A percentile compares a stretch with the other conserved stretches of the same genome.
These are phyloP conservation scores for Candida sanyaensis DNA, from an alignment of 1,139 yeast species.

Conservation along the genomic window DNA sequence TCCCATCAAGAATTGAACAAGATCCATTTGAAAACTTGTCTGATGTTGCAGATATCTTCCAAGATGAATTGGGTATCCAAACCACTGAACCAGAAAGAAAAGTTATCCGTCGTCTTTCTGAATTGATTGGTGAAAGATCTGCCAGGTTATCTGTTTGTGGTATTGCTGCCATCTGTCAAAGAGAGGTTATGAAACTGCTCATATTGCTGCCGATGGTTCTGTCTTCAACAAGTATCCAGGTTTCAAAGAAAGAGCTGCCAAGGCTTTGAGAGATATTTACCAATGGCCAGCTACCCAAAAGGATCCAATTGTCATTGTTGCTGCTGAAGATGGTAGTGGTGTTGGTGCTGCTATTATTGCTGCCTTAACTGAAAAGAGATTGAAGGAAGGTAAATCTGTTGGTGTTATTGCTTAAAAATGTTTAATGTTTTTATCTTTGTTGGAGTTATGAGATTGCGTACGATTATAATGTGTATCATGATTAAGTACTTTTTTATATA, in stretches of 20 bases:
- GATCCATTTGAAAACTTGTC: constrained; percentile 87
- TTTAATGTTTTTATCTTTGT: neutral
- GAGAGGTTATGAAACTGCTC: constrained; percentile 75
- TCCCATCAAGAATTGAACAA: constrained; percentile 83
- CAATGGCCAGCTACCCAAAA: constrained; percentile 63
- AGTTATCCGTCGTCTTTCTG: constrained; percentile 80
- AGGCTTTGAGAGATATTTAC: constrained; percentile 86
- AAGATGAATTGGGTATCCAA: constrained; percentile 54
- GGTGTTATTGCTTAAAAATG: constrained; percentile 40
- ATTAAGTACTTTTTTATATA: neutral
- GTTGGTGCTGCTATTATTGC: constrained; percentile 98
- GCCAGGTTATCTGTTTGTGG: constrained; percentile 95
- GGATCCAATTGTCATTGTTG: constrained; percentile 79
- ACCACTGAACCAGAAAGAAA: constrained; percentile 81
- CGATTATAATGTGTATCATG: constrained; percentile 1
- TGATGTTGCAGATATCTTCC: constrained; percentile 71
- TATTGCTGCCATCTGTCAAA: constrained; percentile 90
- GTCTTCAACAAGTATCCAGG: constrained; percentile 92
- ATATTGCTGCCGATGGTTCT: constrained; percentile 97
- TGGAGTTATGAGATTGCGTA: neutral
- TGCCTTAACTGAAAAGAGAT: constrained; percentile 83
- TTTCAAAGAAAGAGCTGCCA: constrained; percentile 86
- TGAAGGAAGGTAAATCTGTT: constrained; percentile 69
- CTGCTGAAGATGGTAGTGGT: constrained; percentile 98
- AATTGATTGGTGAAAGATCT: constrained; percentile 87